Conservation (phyloP, 2,329 filamentous ascomycete species). For the Coleophoma cylindrospora region DNA sequence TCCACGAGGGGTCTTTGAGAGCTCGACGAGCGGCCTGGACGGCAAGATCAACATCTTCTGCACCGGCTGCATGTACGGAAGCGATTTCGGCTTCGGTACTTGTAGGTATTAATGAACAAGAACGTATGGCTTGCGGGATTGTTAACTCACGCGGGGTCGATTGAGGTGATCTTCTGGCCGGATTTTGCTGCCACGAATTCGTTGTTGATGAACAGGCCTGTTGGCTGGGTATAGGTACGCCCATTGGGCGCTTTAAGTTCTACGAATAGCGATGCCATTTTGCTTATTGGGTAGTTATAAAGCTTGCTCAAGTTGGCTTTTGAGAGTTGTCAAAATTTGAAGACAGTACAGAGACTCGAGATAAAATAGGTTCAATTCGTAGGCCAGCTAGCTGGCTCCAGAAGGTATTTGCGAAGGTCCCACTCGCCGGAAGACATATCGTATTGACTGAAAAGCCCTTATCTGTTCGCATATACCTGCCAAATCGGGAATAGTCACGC, state of each 20-base stretch:
- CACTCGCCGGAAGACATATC: too few species aligned
- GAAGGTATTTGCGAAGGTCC: too few species aligned
- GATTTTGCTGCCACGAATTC: constrained; percentile 63
- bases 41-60: constrained; percentile 60
- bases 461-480: too few species aligned
- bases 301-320: too few species aligned
- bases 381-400: too few species aligned
- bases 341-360: too few species aligned
- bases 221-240: constrained; percentile 61
- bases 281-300: background rate
- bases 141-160: constrained; percentile 57
- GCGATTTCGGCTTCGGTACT: constrained; percentile 61
- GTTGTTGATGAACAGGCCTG: constrained; percentile 74
- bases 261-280: background rate
- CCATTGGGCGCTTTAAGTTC: constrained; percentile 59
- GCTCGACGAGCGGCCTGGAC: constrained; percentile 63
- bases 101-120: background rate
- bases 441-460: too few species aligned
- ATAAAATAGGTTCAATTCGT: too few species aligned
- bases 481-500: too few species aligned
- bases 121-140: constrained; percentile 2
- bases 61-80: constrained; percentile 62
- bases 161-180: constrained; percentile 55
- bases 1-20: constrained; percentile 60
- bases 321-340: too few species aligned